phyloP scores from a whole-genome alignment of 495 filamentous ascomycete species.

The Hypoxylon subgilvum region DNA sequence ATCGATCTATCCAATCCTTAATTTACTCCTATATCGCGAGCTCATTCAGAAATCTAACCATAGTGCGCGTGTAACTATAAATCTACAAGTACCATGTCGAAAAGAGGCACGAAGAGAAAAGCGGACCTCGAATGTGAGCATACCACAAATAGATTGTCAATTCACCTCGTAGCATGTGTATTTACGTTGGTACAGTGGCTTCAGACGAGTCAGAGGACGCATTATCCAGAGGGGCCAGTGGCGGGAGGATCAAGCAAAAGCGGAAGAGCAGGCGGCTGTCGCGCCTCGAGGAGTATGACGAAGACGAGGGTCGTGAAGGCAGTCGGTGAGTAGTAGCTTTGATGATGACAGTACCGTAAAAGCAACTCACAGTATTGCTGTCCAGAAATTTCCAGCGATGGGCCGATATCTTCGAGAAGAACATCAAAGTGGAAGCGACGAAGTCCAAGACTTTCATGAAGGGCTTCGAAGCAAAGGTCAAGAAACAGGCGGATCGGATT shows the following conservation, averaged over 20 bases:
- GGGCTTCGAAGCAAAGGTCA: constrained; percentile 20
- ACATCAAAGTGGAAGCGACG: constrained; percentile 23
- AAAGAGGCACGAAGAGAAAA: constrained; percentile 21
- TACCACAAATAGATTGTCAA: background rate
- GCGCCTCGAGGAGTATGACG: constrained; percentile 45
- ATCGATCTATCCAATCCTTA: background rate
- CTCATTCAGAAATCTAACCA: too few species aligned
- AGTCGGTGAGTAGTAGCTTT: constrained; percentile 37
- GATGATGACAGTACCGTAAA: background rate
- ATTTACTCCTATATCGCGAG: background rate
- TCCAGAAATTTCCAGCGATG: constrained; percentile 35
- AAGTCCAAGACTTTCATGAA: constrained; percentile 45
- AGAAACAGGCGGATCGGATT: constrained; percentile 18
- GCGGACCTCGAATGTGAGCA: constrained; percentile 12
- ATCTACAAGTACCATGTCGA: constrained; percentile 6
- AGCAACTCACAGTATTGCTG: background rate
- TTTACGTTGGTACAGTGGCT: constrained; percentile 11
- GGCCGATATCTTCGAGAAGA: constrained; percentile 33
- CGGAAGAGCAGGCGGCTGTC: constrained; percentile 32
- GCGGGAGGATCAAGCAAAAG: constrained; percentile 8
- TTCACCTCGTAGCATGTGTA: background rate
- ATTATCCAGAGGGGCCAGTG: constrained; percentile 11
- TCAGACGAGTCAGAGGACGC: constrained; percentile 16
- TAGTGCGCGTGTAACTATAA: too few species aligned
- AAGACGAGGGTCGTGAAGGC: constrained; percentile 44